Evolutionary conservation across 495 filamentous ascomycete species (phyloP).

Genomic region (Baudoinia panamericana): DNA sequence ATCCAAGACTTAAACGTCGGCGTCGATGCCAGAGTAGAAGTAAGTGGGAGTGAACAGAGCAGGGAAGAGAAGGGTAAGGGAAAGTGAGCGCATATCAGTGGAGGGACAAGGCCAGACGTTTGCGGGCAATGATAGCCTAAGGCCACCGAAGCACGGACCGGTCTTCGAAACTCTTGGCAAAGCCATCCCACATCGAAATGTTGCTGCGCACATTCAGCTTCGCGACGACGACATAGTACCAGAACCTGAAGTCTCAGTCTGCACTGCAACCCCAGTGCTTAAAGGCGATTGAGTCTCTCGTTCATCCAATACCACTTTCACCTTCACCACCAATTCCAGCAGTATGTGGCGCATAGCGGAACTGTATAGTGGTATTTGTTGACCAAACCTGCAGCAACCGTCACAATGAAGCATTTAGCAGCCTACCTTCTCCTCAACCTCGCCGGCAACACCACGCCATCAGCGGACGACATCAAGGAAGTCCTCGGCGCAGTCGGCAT

Average conservation of each 20-base stretch:
- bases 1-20: too few relatives aligned
- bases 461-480: constrained; percentile 71
- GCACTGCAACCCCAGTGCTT: constrained; percentile 63
- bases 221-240: background rate
- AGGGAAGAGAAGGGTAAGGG: too few relatives aligned
- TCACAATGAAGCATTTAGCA: constrained; percentile 99
- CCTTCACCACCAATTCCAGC: background rate
- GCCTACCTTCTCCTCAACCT: constrained; percentile 95
- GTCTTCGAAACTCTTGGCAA: too few relatives aligned
- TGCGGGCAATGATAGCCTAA: too few relatives aligned
- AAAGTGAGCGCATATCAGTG: too few relatives aligned
- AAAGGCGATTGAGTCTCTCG: constrained; percentile 92
- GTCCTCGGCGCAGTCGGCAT: constrained; percentile 93
- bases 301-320: constrained; percentile 34
- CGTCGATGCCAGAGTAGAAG: too few relatives aligned
- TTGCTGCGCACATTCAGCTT: constrained; percentile 36
- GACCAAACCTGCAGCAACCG: constrained; percentile 15
- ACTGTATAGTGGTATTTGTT: background rate
- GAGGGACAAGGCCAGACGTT: too few relatives aligned
- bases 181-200: too few relatives aligned
- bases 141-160: too few relatives aligned
- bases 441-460: constrained; percentile 83
- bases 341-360: background rate
- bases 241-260: constrained; percentile 76
- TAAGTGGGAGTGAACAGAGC: too few relatives aligned